Percentiles rank a stretch among this genome's conserved stretches.
Conservation (phyloP, 208 protist species). For the Crithidia expoeki region DNA sequence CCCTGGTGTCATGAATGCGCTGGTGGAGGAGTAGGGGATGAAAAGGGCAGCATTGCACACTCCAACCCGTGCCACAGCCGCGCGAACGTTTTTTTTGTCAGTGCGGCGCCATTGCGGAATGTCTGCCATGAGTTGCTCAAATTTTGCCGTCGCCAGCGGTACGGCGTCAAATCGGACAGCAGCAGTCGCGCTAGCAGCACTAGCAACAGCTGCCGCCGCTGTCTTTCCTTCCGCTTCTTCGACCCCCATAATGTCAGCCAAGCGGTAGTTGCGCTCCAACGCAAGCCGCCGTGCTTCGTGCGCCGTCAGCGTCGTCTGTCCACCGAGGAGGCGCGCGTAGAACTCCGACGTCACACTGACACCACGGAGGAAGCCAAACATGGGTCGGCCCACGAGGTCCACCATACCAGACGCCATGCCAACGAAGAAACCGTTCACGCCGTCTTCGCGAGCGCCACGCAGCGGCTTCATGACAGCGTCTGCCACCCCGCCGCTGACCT, state of each 20-base stretch:
- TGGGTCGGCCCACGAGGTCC: slow-evolving; percentile 55
- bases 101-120: slow-evolving; percentile 16
- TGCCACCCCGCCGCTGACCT: slow-evolving; percentile 44
- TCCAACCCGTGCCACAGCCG: slow-evolving; percentile 45
- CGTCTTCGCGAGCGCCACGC: slow-evolving; percentile 42
- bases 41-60: slow-evolving; percentile 64
- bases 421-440: slow-evolving; percentile 58
- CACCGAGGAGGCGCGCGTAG: slow-evolving; percentile 37
- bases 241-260: not conserved
- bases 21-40: slow-evolving; percentile 46
- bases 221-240: not conserved
- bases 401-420: slow-evolving; percentile 66
- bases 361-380: slow-evolving; percentile 61
- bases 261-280: slow-evolving; percentile 29
- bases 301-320: slow-evolving; percentile 22
- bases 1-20: slow-evolving; percentile 45
- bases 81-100: slow-evolving; percentile 26
- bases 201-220: not conserved
- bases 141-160: not conserved
- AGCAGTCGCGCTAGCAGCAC: not conserved
- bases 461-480: slow-evolving; percentile 52
- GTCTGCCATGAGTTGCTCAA: slow-evolving; percentile 16
- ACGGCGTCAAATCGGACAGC: not conserved
- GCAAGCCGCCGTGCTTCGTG: slow-evolving; percentile 23
- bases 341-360: slow-evolving; percentile 69